A percentile compares a stretch with the other conserved stretches of the same genome.
phyloP scores from a whole-genome alignment of 2,329 filamentous ascomycete genomes.

The Macrophomina phaseolina region DNA sequence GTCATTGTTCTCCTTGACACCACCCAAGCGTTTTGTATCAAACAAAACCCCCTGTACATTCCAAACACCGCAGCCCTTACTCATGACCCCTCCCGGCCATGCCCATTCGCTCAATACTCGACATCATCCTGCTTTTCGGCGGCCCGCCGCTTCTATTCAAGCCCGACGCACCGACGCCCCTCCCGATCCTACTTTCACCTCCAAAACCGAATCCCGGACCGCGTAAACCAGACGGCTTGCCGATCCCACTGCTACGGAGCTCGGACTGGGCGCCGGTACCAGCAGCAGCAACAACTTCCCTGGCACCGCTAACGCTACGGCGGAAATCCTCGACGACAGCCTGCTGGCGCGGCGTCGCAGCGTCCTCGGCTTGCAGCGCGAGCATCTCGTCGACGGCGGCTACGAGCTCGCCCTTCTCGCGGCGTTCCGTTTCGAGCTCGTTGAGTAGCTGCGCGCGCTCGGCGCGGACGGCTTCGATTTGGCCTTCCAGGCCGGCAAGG shows the following conservation, averaged over 20 bases:
- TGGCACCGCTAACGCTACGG: slow-evolving; percentile 54
- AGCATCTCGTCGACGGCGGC: slow-evolving; percentile 85
- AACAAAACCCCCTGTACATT: not conserved
- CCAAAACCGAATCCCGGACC: slow-evolving; percentile 59
- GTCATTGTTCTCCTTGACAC: not conserved
- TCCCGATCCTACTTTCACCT: slow-evolving; percentile 31
- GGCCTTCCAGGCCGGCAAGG: slow-evolving; percentile 74
- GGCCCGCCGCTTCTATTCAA: slow-evolving; percentile 7
- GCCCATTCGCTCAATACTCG: slow-evolving; percentile 87
- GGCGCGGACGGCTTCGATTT: slow-evolving; percentile 70
- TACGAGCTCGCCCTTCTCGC: slow-evolving; percentile 85
- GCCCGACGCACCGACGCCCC: slow-evolving; percentile 33
- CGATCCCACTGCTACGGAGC: slow-evolving; percentile 32
- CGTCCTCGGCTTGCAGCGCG: slow-evolving; percentile 59
- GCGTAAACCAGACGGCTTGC: slow-evolving; percentile 63
- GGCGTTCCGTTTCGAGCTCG: slow-evolving; percentile 74
- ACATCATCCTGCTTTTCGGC: slow-evolving; percentile 76
- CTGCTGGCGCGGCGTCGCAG: slow-evolving; percentile 38
- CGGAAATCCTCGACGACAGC: slow-evolving; percentile 48
- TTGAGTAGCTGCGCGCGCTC: slow-evolving; percentile 71
- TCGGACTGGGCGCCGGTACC: slow-evolving; percentile 14
- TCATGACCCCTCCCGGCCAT: slow-evolving; percentile 36
- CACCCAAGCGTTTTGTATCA: not conserved
- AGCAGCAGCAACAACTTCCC: slow-evolving; percentile 28
- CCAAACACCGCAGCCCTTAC: not conserved